Evolutionary conservation across 495 filamentous ascomycete species (phyloP).

Genomic region (Lasiosphaeriaceae sp.): DNA sequence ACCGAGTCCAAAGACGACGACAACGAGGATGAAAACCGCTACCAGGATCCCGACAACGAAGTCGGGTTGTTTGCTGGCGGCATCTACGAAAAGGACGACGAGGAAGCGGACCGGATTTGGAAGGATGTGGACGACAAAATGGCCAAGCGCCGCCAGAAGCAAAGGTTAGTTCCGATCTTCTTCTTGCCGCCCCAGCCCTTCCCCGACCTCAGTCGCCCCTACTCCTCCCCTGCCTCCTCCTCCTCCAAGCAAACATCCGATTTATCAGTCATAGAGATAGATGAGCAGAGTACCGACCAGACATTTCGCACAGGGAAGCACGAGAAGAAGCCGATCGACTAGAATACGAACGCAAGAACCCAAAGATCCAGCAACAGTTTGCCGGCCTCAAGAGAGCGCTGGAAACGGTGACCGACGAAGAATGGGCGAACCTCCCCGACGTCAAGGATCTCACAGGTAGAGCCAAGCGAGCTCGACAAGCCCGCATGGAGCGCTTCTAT

Average conservation of each 20-base stretch:
- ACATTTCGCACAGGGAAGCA: conserved; percentile 79
- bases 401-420: conserved; percentile 84
- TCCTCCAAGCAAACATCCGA: conserved; percentile 47
- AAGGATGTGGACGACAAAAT: conserved; percentile 94
- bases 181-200: neutral
- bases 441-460: conserved; percentile 95
- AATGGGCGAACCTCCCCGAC: conserved; percentile 94
- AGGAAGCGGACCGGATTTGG: conserved; percentile 95
- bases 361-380: conserved; percentile 98
- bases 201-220: conserved; percentile 16
- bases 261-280: conserved; percentile 69
- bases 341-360: conserved; percentile 94
- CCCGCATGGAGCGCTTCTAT: conserved; percentile 81
- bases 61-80: conserved; percentile 92
- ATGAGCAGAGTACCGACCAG: conserved; percentile 83
- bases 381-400: conserved; percentile 91
- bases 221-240: conserved; percentile 11
- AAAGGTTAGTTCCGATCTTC: conserved; percentile 71
- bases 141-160: conserved; percentile 76
- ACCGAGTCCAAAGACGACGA: conserved; percentile 78
- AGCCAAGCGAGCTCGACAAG: conserved; percentile 80
- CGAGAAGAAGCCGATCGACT: conserved; percentile 86
- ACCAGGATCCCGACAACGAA: conserved; percentile 95
- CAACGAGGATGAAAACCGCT: conserved; percentile 79
- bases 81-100: conserved; percentile 91